These are phyloP conservation scores for Leccinum fibrillosum DNA, from an alignment of 768 basidiomycete species.

Conservation along the genomic window DNA sequence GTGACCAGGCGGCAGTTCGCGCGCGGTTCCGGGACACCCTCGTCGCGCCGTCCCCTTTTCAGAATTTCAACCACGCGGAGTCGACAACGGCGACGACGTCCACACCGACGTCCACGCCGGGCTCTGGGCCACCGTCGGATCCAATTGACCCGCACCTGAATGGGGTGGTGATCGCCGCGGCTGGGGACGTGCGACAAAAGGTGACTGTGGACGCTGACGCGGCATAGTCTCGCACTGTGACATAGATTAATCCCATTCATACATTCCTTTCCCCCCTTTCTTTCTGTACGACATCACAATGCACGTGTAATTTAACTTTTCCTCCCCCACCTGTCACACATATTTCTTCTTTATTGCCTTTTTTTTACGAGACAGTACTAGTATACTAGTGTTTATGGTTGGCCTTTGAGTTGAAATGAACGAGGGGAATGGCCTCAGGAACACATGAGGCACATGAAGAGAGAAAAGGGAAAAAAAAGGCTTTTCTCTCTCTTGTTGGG, in stretches of 20 bases:
- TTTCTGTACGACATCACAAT: not conserved
- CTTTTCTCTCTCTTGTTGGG: too few relatives aligned
- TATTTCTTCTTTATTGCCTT: not conserved
- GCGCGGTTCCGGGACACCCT: slow-evolving; percentile 54
- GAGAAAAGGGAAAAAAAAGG: too few relatives aligned
- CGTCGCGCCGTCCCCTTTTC: slow-evolving; percentile 58
- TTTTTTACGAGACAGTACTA: not conserved
- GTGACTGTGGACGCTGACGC: slow-evolving; percentile 23
- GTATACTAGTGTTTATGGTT: not conserved
- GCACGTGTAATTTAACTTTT: slow-evolving; percentile 19
- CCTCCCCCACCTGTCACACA: not conserved
- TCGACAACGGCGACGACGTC: slow-evolving; percentile 31
- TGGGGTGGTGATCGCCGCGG: slow-evolving; percentile 17
- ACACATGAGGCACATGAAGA: too few relatives aligned
- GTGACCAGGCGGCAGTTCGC: slow-evolving; percentile 44
- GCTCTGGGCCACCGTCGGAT: slow-evolving; percentile 32
- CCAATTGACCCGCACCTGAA: slow-evolving; percentile 32
- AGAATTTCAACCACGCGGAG: slow-evolving; percentile 28
- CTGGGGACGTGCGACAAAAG: slow-evolving; percentile 28
- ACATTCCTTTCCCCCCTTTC: not conserved
- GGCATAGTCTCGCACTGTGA: slow-evolving; percentile 11
- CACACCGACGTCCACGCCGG: slow-evolving; percentile 34
- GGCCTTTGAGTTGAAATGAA: too few relatives aligned
- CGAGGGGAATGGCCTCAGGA: too few relatives aligned
- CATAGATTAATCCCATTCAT: not conserved